Conservation (phyloP, 1,139 yeast genomes). For the Debaryomyces singareniensis region DNA sequence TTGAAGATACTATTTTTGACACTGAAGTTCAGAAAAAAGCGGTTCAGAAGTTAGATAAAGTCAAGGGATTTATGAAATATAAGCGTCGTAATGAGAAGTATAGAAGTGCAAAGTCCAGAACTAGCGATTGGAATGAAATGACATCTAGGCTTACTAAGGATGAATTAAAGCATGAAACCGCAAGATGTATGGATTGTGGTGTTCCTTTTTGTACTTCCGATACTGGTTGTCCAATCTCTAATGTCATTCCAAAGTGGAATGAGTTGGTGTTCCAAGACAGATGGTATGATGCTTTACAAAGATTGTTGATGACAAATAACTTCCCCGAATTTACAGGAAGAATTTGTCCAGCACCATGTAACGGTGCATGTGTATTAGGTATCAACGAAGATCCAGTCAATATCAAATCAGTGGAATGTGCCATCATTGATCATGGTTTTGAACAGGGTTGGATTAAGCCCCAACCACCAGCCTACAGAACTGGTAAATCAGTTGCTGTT, state of each 20-base stretch:
- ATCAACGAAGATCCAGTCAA: conserved; percentile 95
- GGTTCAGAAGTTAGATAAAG: conserved; percentile 65
- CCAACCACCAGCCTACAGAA: conserved; percentile 67
- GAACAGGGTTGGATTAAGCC: conserved; percentile 97
- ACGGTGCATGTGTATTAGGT: conserved; percentile 95
- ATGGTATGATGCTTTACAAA: conserved; percentile 91
- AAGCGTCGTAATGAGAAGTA: conserved; percentile 83
- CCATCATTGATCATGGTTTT: conserved; percentile 93
- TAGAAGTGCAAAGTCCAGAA: conserved; percentile 70
- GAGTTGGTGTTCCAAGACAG: conserved; percentile 92
- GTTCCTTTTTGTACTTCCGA: conserved; percentile 98
- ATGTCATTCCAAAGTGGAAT: conserved; percentile 96
- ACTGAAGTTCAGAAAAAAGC: conserved; percentile 58
- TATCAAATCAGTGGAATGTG: conserved; percentile 92
- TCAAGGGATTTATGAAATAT: conserved; percentile 90
- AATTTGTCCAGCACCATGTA: conserved; percentile 99
- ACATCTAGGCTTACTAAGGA: conserved; percentile 76
- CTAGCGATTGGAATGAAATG: conserved; percentile 90
- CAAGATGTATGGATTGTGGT: conserved; percentile 99
- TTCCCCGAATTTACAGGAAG: conserved; percentile 98
- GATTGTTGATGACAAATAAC: conserved; percentile 91
- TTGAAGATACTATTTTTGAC: conserved; percentile 84
- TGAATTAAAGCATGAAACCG: conserved; percentile 86
- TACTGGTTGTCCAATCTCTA: conserved; percentile 96
- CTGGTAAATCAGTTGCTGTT: conserved; percentile 80